Base-by-base conservation (phyloP, 805 yeast species). In the Barnettozyma populi region DNA sequence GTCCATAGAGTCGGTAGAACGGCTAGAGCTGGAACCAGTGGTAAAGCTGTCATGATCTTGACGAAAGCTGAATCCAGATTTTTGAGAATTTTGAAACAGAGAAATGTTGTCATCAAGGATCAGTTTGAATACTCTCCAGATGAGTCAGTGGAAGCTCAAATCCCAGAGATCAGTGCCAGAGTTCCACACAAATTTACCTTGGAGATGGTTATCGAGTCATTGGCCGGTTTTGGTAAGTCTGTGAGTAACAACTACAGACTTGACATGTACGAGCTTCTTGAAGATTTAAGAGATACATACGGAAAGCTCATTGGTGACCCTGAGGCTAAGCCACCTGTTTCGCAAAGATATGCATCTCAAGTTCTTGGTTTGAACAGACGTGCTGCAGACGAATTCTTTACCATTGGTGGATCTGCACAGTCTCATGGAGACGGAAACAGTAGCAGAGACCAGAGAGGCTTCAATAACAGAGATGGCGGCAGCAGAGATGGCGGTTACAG, bases 1-100 rank as follows among this genome's bases (percentile, higher is more conserved):
- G 80, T 90, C 49, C 98, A 92, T 69, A 84, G 96, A 66, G 84
- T 92, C 61, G 98, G 98, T 51, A 83, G 98, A 74, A 92, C 97
- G 14, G 98, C 95, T 38, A 81, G 98, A 69, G 95, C 90, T 47
- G 97, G 96, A 48, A 75, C 76, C 49, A 70, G 73, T 21, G 98
- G 98, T 52, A 72, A 75, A 43, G 86, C 96, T 5, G 65, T 79
- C 14, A 64, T 86, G 49, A 82, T 79, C 61, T 58, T 81, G 42
- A 71, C 84, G 27, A 65, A 73, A 52, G 65, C 69, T 43, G 96
- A 90, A 64, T 55, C 67, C 34, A 74, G 75, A 31, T 90, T 79
- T 63, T 65, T 80, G 36, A 64, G 67, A 36, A 67, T 70, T 2
- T 73, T 88, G 59, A 64, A 67, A 42, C 63, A 73, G 48, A 78